Evolutionary conservation across 1,284 basidiomycete species (phyloP).

Genomic region (Sanghuangporus baumii): DNA sequence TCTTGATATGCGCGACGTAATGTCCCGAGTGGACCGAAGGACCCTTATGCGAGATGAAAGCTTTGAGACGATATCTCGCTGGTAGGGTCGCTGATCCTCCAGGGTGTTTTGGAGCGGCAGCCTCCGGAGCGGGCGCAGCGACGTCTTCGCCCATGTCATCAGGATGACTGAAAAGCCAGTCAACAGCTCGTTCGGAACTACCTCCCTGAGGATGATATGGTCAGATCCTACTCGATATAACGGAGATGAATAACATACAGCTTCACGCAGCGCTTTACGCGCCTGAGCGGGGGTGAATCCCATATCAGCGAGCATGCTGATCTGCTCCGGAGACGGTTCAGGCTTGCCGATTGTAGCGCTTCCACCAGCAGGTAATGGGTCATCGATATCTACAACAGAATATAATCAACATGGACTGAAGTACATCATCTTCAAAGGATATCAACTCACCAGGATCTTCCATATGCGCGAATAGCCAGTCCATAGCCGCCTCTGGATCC

Average conservation of each 20-base stretch:
- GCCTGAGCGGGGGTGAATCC: slow-evolving; percentile 87
- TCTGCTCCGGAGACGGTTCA: slow-evolving; percentile 65
- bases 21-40: slow-evolving; percentile 93
- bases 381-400: slow-evolving; percentile 71
- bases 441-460: slow-evolving; percentile 74
- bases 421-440: not conserved
- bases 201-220: slow-evolving; percentile 43
- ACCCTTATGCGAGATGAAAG: slow-evolving; percentile 96
- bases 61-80: slow-evolving; percentile 77
- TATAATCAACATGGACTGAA: not conserved
- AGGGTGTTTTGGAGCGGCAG: slow-evolving; percentile 21
- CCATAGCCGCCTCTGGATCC: slow-evolving; percentile 83
- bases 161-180: slow-evolving; percentile 96
- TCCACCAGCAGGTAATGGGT: slow-evolving; percentile 51
- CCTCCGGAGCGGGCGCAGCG: slow-evolving; percentile 25
- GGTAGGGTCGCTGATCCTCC: slow-evolving; percentile 62
- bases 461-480: slow-evolving; percentile 95
- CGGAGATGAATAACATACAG: slow-evolving; percentile 42
- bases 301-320: slow-evolving; percentile 83
- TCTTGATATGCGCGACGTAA: slow-evolving; percentile 80
- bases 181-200: slow-evolving; percentile 81
- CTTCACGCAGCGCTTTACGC: slow-evolving; percentile 81
- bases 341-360: slow-evolving; percentile 26
- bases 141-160: slow-evolving; percentile 76
- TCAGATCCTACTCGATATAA: not conserved